Conservation (phyloP, 202 grass and related monocot genomes). For the Elaeis oleifera region DNA sequence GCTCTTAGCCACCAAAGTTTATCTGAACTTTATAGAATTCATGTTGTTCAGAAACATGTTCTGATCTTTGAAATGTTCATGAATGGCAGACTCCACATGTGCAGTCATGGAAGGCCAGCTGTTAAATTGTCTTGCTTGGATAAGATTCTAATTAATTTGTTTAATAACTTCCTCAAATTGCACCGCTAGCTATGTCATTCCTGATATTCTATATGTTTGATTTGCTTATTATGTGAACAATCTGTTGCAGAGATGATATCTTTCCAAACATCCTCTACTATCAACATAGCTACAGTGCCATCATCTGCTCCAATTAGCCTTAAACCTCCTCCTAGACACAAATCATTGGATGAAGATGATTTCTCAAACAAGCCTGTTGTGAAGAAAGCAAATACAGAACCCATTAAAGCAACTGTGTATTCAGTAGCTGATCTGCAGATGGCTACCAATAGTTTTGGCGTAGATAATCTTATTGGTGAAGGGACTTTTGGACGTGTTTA, state of each 20-base stretch:
- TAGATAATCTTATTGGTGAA: constrained; percentile 82
- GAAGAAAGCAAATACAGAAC: constrained; percentile 65
- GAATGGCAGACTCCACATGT: too few species aligned
- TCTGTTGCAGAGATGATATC: constrained; percentile 47
- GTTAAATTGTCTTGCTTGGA: too few species aligned
- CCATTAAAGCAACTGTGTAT: constrained; percentile 63
- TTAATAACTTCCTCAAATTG: too few species aligned
- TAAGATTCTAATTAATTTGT: too few species aligned
- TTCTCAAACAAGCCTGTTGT: constrained; percentile 37
- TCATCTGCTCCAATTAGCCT: constrained; percentile 59
- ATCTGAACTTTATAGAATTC: too few species aligned
- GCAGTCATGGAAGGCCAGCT: too few species aligned
- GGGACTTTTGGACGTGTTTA: constrained; percentile 71
- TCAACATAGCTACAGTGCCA: constrained; percentile 28
- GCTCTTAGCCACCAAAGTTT: too few species aligned
- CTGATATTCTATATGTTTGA: too few species aligned
- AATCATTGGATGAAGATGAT: constrained; percentile 72
- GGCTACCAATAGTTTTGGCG: constrained; percentile 76
- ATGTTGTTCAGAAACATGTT: too few species aligned
- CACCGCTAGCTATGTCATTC: too few species aligned
- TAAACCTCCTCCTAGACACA: constrained; percentile 79
- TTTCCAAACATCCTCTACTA: constrained; percentile 40
- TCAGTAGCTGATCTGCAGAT: constrained; percentile 89
- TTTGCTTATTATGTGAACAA: constrained; percentile 13
- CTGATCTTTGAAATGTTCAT: too few species aligned